Base-by-base conservation (phyloP, 345 rosid species). In the Eucalyptus regnans region DNA sequence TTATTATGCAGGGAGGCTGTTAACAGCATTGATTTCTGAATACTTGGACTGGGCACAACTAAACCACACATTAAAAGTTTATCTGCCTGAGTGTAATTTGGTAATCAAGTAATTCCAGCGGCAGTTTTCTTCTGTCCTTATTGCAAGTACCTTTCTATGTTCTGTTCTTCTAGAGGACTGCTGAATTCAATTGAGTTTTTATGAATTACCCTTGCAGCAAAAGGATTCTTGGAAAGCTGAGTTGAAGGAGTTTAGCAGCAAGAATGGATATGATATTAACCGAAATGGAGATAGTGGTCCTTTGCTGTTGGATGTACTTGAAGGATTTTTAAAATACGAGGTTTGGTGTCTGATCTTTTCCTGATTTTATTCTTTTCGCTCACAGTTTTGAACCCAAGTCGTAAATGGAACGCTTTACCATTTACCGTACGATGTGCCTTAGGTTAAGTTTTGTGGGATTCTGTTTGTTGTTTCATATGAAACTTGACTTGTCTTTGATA, bases 41-140 rank as follows among this genome's bases (percentile, higher is more conserved):
- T 98, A 98, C 92, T 94, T 98, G 88, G 99, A 98, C 91, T 97
- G 99, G 99, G 99, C 99, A 3, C 96, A 98, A 62, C 97, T 98
- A 22, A 97, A 96, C 87, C 98, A 97, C 91, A 91, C 98, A 1
- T 94, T 94, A 87, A 97, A 96, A 93, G 98, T 98, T 50, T 98
- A 95, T 95, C 96, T 90, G 89, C 99, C 99, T 7, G 99, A 98
- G 90, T 95, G 98, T 91, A 98, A 98, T 95, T 93, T 97, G 99
- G 99, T 98, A 98, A 94, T 95, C 90, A 88, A 87, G 92, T 92
- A 92, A 90, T 87, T 90, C 88, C 89, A 90, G 66, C 29, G 37
- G 71, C 86, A 52, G 52, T 83, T 60, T 86, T 89, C 31, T 10
- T 49, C 66, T 76, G 58, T 37, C 15, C 2, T 76, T 9, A 76